Evolutionary conservation across 2,329 filamentous ascomycete species (phyloP).

Genomic region (Neodidymelliopsis sp.): DNA sequence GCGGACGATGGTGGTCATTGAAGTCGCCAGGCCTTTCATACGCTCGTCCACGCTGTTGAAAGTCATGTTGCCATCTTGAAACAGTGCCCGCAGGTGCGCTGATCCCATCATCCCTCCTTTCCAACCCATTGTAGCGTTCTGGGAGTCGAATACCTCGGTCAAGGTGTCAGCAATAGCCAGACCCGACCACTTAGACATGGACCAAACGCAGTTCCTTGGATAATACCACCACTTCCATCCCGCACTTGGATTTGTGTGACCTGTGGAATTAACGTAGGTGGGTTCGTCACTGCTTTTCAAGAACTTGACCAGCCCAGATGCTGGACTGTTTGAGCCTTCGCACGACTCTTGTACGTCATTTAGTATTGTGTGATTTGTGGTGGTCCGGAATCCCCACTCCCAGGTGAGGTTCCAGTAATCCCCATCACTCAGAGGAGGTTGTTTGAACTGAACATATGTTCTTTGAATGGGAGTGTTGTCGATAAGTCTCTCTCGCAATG

Average conservation of each 20-base stretch:
- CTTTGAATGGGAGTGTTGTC: background rate
- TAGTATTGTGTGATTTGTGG: background rate
- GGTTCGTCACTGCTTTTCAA: background rate
- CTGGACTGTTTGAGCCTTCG: too few relatives aligned
- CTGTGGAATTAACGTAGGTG: background rate
- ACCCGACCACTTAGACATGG: too few relatives aligned
- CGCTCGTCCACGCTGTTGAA: conserved; percentile 2
- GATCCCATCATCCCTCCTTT: background rate
- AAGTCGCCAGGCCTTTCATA: conserved; percentile 3
- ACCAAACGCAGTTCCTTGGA: background rate
- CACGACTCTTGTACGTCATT: background rate
- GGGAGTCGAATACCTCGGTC: background rate
- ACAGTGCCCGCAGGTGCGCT: background rate
- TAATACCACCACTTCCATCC: background rate
- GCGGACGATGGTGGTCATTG: conserved; percentile 13
- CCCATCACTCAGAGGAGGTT: too few relatives aligned
- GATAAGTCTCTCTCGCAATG: background rate
- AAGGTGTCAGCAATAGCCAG: background rate
- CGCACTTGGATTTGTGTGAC: background rate
- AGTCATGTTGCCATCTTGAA: conserved; percentile 1
- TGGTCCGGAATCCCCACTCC: too few relatives aligned
- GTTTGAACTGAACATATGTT: background rate
- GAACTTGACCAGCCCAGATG: too few relatives aligned
- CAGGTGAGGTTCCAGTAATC: background rate
- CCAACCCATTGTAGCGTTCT: background rate